These are phyloP conservation scores for Odontarrhena argentea DNA, from an alignment of 345 rosid species.

Conservation along the genomic window DNA sequence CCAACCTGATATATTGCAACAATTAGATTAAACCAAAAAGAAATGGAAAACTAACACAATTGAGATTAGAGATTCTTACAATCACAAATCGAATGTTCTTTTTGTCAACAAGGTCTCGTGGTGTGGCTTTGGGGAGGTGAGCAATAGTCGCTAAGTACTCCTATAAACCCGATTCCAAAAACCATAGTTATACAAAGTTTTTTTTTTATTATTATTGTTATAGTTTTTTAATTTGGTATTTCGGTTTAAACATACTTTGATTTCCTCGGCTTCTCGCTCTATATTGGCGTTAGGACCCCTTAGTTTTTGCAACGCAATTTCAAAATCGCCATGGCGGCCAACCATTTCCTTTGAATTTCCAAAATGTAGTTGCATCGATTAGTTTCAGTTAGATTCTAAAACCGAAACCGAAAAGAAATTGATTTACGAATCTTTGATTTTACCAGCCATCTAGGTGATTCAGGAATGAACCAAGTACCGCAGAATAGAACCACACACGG, in stretches of 20 bases:
- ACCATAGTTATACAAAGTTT: too few species aligned
- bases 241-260: constrained; percentile 37
- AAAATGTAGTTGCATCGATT: constrained; percentile 2
- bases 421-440: neutral
- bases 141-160: constrained; percentile 43
- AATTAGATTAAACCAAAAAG: constrained; percentile 8
- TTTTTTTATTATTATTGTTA: too few species aligned
- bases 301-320: constrained; percentile 43
- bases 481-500: constrained; percentile 46
- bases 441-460: constrained; percentile 69
- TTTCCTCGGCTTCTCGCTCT: constrained; percentile 47
- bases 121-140: constrained; percentile 45
- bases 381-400: neutral
- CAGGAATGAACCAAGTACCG: constrained; percentile 55
- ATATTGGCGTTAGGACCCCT: constrained; percentile 53
- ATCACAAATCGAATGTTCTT: constrained; percentile 46
- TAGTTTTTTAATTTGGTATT: neutral
- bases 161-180: constrained; percentile 25
- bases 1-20: constrained; percentile 43
- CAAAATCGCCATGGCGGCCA: constrained; percentile 47
- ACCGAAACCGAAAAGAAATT: constrained; percentile 1
- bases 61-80: constrained; percentile 39
- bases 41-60: neutral
- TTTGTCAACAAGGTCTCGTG: constrained; percentile 43
- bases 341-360: constrained; percentile 43